Conservation (phyloP, 345 rosid genomes). For the Erodium maritimum region DNA sequence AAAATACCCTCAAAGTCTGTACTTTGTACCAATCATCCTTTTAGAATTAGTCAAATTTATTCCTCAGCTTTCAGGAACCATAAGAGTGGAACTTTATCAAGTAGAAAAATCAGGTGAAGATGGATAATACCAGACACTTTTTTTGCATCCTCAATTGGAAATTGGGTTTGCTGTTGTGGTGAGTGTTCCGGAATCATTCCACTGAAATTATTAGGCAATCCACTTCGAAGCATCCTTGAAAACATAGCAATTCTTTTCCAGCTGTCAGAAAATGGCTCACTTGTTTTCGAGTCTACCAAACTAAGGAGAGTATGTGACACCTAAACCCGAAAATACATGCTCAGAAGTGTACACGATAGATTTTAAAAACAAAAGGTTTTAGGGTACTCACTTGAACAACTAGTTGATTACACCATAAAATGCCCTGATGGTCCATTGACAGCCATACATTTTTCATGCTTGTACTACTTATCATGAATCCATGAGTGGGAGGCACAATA, state of each 20-base stretch:
- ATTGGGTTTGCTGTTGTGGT: constrained; percentile 24
- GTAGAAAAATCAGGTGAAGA: neutral
- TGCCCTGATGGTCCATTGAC: constrained; percentile 98
- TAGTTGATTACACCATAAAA: constrained; percentile 93
- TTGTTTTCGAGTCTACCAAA: constrained; percentile 66
- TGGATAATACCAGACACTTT: constrained; percentile 23
- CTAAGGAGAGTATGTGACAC: constrained; percentile 94
- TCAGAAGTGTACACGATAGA: constrained; percentile 14
- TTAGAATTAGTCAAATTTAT: no score
- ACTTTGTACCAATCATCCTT: no score
- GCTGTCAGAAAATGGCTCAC: constrained; percentile 54
- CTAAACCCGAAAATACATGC: constrained; percentile 30
- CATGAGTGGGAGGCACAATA: constrained; percentile 87
- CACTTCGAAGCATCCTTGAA: constrained; percentile 81
- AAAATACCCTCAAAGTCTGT: no score
- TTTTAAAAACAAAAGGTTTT: constrained; percentile 2
- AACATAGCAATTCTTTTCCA: constrained; percentile 49
- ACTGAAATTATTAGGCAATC: constrained; percentile 56
- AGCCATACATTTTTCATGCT: constrained; percentile 93
- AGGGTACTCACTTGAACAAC: constrained; percentile 76
- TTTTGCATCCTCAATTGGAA: constrained; percentile 34
- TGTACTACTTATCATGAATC: constrained; percentile 82
- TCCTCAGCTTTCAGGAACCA: neutral
- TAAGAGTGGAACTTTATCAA: neutral
- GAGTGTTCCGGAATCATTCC: constrained; percentile 48